Percentiles rank a stretch among this genome's conserved stretches.
These are phyloP conservation scores for Davidsoniella australis DNA, from an alignment of 2,329 filamentous ascomycete genomes.

Conservation along the genomic window DNA sequence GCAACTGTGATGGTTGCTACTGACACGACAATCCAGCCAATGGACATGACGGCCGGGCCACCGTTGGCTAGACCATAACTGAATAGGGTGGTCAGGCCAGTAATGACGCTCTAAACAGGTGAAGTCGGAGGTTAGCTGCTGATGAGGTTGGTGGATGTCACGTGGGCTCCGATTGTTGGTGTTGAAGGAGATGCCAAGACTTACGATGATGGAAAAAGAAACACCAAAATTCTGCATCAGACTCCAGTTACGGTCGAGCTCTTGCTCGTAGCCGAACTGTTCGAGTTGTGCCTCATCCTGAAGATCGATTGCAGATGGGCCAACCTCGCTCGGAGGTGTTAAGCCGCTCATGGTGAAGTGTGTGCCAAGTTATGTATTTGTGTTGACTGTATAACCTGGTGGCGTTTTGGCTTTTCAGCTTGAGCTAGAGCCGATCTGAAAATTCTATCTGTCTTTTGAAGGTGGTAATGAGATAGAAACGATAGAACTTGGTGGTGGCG, in stretches of 20 bases:
- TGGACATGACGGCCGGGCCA: constrained; percentile 37
- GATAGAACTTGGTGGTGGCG: no score
- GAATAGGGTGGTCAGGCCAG: constrained; percentile 41
- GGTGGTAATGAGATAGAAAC: no score
- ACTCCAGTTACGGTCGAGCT: constrained; percentile 39
- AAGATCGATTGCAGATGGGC: constrained; percentile 14
- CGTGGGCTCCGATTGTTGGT: background rate
- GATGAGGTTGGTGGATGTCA: background rate
- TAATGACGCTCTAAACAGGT: constrained; percentile 33
- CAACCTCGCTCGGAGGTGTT: constrained; percentile 8
- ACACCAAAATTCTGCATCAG: constrained; percentile 44
- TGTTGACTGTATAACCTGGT: background rate
- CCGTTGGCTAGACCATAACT: constrained; percentile 37
- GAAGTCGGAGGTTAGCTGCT: background rate
- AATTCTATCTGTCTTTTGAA: background rate
- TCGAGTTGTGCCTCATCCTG: constrained; percentile 35
- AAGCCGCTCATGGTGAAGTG: background rate
- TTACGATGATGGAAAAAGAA: constrained; percentile 42
- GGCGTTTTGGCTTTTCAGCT: background rate
- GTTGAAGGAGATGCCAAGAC: constrained; percentile 14
- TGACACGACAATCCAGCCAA: constrained; percentile 35
- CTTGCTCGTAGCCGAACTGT: constrained; percentile 29
- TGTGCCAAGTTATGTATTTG: background rate
- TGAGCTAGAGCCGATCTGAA: background rate
- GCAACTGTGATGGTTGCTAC: constrained; percentile 29